Evolutionary conservation across 2,329 filamentous ascomycete species (phyloP), one percentile per base, ranked within the genome.

Genomic region (Fusarium sp.): DNA sequence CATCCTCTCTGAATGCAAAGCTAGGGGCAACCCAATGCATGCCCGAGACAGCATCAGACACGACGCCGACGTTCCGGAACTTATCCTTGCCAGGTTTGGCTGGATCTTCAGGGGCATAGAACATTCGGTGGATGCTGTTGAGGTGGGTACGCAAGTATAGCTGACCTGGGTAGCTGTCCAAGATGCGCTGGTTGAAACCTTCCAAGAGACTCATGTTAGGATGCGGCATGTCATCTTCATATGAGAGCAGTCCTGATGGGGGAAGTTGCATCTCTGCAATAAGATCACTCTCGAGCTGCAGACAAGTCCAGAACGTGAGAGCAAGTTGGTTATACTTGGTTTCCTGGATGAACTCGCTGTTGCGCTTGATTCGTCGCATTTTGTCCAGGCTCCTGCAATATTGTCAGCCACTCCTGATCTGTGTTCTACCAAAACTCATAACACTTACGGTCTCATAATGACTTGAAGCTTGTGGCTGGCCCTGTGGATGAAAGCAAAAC

Each of bases 221-320:
- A 77, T 91, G 90, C 14, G 91, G 89, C 82, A 95, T 91, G 54
- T 88, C 85, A 26, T 89, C 86, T 78, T 91, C 90, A 72, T 88
- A 91, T 3, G 84, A 85, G n/a, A 91, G 81, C 59, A 91, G 87
- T 4, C 87, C 87, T 2, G 90, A 91, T 7, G 89, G 89, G 3
- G 89, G 88, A 7, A 90, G 83, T 22, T 85, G 88, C 66, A 98
- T 86, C 82, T 99, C 96, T 7, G 96, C 96, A 51, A 98, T 88
- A 50, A 98, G 94, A 80, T 98, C 95, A 81, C 95, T 97, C 82
- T 98, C 95, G 16, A 98, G 86, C 78, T 98, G 95, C 71, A 98
- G 85, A 79, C 94, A 97, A 13, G 95, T 96, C 95, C 95, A 98
- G 77, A 95, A 98, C 1, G 94, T 92, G 75, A 97, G 88, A 20